These are phyloP conservation scores for Umbelopsis isabellina DNA, from an alignment of 192 early-diverging fungal genomes.

Conservation along the genomic window DNA sequence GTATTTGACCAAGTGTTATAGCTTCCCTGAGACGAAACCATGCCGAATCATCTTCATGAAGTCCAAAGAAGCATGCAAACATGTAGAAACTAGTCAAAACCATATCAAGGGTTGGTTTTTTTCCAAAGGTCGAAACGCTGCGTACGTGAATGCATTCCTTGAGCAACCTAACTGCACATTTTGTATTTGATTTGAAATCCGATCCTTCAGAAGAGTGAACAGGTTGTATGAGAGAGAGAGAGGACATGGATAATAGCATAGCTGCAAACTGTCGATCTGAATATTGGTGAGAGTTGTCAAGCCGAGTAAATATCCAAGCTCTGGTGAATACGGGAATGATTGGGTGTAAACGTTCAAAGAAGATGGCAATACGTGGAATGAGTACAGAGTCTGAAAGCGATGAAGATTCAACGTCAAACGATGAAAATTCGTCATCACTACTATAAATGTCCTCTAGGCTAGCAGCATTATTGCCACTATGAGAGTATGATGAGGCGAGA, in stretches of 20 bases:
- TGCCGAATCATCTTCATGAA: not conserved
- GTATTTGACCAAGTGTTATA: not conserved
- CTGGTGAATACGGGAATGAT: conserved; percentile 18
- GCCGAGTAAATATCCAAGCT: conserved; percentile 11
- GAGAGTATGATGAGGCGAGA: not conserved
- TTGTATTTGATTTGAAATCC: not conserved
- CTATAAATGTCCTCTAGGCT: too few relatives aligned
- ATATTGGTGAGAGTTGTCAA: conserved; percentile 12
- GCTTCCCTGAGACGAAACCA: conserved; percentile 17
- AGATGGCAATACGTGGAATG: conserved; percentile 8
- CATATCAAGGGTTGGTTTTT: not conserved
- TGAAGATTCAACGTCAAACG: not conserved
- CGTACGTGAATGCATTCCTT: conserved; percentile 6
- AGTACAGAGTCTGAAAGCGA: conserved; percentile 8
- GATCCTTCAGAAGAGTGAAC: not conserved
- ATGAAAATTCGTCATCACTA: not conserved
- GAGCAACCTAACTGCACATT: not conserved
- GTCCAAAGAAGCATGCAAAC: not conserved
- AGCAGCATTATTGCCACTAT: too few relatives aligned
- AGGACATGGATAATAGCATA: conserved; percentile 10
- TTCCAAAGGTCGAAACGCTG: not conserved
- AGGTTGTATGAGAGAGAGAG: not conserved
- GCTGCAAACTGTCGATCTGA: conserved; percentile 12
- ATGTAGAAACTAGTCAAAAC: conserved; percentile 10
- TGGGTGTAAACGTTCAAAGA: conserved; percentile 15